These are phyloP conservation scores for Flaveria sonorensis DNA, from an alignment of 129 eudicot genomes.

Conservation along the genomic window DNA sequence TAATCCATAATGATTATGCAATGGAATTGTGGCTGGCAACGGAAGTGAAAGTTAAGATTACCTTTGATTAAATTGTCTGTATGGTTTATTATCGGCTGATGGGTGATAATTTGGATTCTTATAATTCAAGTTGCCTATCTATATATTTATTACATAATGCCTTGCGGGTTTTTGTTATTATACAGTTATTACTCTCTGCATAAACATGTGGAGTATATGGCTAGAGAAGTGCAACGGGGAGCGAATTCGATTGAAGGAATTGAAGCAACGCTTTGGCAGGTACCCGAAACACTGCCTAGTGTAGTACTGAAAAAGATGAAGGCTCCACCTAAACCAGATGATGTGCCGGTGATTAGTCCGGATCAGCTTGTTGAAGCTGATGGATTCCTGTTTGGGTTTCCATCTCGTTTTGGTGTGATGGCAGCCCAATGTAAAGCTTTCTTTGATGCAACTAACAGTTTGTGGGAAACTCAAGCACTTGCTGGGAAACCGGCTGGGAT, in stretches of 20 bases:
- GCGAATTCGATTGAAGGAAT: conserved; percentile 77
- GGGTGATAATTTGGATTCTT: too few relatives aligned
- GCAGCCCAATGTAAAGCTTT: conserved; percentile 87
- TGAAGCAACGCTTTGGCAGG: conserved; percentile 92
- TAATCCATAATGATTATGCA: too few relatives aligned
- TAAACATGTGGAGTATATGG: conserved; percentile 81
- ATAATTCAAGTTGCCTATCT: too few relatives aligned
- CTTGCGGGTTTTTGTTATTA: conserved; percentile 1
- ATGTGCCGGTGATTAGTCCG: conserved; percentile 69
- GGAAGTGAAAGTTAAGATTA: too few relatives aligned
- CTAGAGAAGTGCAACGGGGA: conserved; percentile 75
- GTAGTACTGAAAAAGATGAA: conserved; percentile 67
- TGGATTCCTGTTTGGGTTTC: conserved; percentile 85
- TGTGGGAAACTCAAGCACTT: conserved; percentile 73
- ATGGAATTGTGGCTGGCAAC: too few relatives aligned
- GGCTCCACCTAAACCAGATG: conserved; percentile 74
- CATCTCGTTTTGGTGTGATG: conserved; percentile 94
- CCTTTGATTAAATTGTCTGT: too few relatives aligned
- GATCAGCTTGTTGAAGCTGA: conserved; percentile 82
- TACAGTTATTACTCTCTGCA: conserved; percentile 70
- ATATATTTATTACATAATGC: too few relatives aligned
- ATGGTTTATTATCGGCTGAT: too few relatives aligned
- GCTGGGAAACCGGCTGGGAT: conserved; percentile 98
- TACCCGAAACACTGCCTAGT: conserved; percentile 75
- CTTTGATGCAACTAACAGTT: conserved; percentile 64